A percentile compares a stretch with the other conserved stretches of the same genome.
These are phyloP conservation scores for Leptographium galeiforme DNA, from an alignment of 2,329 filamentous ascomycete genomes.

Conservation along the genomic window DNA sequence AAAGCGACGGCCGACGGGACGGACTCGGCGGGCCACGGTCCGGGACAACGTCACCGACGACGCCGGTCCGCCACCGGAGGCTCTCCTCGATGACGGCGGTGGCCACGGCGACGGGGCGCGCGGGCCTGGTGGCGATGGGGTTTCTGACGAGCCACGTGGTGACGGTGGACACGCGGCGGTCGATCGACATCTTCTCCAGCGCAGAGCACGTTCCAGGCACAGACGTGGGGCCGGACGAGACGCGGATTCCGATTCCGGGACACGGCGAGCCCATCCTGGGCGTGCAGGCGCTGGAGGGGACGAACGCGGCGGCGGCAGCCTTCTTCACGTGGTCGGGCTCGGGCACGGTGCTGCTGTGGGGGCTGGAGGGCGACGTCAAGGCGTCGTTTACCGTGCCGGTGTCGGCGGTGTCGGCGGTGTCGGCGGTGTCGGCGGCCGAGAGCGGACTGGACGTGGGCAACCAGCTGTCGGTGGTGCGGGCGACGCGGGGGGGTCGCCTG, in stretches of 20 bases:
- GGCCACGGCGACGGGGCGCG: constrained; percentile 19
- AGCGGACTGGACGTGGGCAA: constrained; percentile 40
- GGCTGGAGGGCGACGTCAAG: constrained; percentile 54
- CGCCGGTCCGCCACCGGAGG: constrained; percentile 10
- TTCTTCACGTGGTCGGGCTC: constrained; percentile 85
- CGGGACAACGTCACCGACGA: background rate
- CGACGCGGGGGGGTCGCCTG: constrained; percentile 47
- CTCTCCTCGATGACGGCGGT: constrained; percentile 8
- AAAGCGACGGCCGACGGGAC: constrained; percentile 6
- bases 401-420: constrained; percentile 55
- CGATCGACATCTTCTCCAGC: constrained; percentile 53
- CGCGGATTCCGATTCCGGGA: constrained; percentile 43
- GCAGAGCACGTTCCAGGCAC: constrained; percentile 26
- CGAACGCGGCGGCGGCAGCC: constrained; percentile 49
- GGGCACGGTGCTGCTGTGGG: constrained; percentile 76
- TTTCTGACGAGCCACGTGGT: constrained; percentile 55
- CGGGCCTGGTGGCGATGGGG: constrained; percentile 52
- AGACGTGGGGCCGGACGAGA: constrained; percentile 25
- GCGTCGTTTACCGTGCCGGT: constrained; percentile 53
- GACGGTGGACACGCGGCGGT: constrained; percentile 61
- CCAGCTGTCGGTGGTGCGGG: constrained; percentile 45
- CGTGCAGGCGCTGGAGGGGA: constrained; percentile 48
- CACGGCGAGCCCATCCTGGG: constrained; percentile 58
- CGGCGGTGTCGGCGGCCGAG: constrained; percentile 45
- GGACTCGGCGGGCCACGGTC: background rate